Evolutionary conservation across 2,329 filamentous ascomycete genomes (phyloP).

Genomic region (Gaeumannomyces tritici): DNA sequence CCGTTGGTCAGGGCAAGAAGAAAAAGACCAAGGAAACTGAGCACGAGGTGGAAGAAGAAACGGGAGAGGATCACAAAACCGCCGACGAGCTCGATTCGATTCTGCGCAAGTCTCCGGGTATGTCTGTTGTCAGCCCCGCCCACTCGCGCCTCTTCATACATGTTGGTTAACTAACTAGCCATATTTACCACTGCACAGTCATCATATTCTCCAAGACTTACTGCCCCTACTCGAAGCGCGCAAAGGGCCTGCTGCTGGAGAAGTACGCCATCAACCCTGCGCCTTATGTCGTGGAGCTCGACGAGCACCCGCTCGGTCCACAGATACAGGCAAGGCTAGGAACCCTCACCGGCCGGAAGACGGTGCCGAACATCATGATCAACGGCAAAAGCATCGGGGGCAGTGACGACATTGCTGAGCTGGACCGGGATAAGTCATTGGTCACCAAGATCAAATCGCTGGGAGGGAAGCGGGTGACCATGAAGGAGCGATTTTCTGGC

Average conservation of each 20-base stretch:
- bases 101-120: conserved; percentile 76
- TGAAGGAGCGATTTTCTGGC: conserved; percentile 34
- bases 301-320: conserved; percentile 66
- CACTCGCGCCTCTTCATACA: background rate
- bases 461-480: conserved; percentile 55
- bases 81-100: conserved; percentile 68
- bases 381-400: conserved; percentile 85
- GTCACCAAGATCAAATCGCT: conserved; percentile 62
- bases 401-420: conserved; percentile 69
- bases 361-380: conserved; percentile 87
- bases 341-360: conserved; percentile 67
- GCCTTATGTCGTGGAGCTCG: conserved; percentile 85
- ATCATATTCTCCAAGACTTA: conserved; percentile 95
- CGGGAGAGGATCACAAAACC: conserved; percentile 51
- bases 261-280: conserved; percentile 74
- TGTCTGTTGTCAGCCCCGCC: conserved; percentile 17
- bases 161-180: background rate
- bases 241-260: conserved; percentile 76
- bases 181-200: conserved; percentile 39
- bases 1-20: conserved; percentile 37
- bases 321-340: conserved; percentile 63
- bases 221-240: conserved; percentile 76
- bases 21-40: conserved; percentile 35
- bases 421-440: conserved; percentile 59
- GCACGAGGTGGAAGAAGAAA: conserved; percentile 33